Evolutionary conservation across 2,329 filamentous ascomycete species (phyloP).

Genomic region (Monosporascus sp.): DNA sequence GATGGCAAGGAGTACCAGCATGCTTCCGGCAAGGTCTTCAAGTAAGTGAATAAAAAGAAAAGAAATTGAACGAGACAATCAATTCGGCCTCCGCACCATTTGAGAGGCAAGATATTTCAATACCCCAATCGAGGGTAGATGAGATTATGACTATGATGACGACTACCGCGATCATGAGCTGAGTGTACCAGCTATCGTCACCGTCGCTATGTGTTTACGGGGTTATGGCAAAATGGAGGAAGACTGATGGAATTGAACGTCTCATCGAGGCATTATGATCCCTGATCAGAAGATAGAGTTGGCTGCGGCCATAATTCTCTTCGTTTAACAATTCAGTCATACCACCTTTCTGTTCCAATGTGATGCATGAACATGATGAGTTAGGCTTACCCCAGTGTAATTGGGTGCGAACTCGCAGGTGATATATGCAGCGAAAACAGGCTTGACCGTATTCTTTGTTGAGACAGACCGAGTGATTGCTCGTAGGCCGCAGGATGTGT

Average conservation of each 20-base stretch:
- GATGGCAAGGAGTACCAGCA: slow-evolving; percentile 85
- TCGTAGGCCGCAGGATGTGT: too few species aligned
- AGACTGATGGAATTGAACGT: neutral
- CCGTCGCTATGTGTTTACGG: neutral
- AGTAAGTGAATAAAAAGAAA: slow-evolving; percentile 55
- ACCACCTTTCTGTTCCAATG: too few species aligned
- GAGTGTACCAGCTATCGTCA: neutral
- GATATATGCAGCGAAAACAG: too few species aligned
- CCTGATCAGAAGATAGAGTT: neutral
- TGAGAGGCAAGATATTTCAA: neutral
- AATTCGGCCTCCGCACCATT: neutral
- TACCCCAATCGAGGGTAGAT: neutral
- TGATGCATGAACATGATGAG: too few species aligned
- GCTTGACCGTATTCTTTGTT: too few species aligned
- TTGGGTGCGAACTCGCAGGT: too few species aligned
- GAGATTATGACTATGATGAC: neutral
- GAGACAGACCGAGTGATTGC: too few species aligned
- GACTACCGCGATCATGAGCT: neutral
- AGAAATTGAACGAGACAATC: neutral
- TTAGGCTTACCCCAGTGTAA: too few species aligned
- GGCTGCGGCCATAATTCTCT: neutral
- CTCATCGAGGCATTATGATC: neutral
- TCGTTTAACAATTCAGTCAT: too few species aligned
- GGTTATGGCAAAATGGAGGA: neutral
- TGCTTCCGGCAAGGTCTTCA: slow-evolving; percentile 97